Percentiles rank a stretch among this genome's conserved stretches.
Evolutionary conservation across 1,284 basidiomycete species (phyloP).

Genomic region (Porogramme epimiltina): DNA sequence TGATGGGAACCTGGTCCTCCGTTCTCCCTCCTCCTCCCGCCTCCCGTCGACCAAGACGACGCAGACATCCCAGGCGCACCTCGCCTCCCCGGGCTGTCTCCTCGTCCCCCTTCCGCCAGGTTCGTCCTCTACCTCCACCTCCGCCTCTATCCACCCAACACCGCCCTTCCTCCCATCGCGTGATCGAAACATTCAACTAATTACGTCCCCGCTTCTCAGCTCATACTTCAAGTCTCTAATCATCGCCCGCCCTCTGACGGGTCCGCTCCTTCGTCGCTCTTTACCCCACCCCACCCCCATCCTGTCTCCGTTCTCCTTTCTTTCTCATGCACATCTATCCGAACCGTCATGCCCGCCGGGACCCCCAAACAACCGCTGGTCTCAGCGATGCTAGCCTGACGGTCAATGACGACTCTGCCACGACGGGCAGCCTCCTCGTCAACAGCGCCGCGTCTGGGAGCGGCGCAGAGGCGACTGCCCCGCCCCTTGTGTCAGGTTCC

Average conservation of each 20-base stretch:
- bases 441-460: constrained; percentile 13
- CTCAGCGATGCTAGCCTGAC: constrained; percentile 6
- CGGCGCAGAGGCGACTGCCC: constrained; percentile 4
- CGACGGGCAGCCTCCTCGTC: constrained; percentile 14
- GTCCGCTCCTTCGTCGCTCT: constrained; percentile 32
- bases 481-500: constrained; percentile 10
- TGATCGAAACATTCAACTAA: constrained; percentile 1
- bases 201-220: constrained; percentile 12
- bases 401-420: not conserved
- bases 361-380: constrained; percentile 7
- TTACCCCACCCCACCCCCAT: constrained; percentile 22
- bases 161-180: not conserved
- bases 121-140: constrained; percentile 6
- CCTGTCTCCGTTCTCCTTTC: constrained; percentile 17
- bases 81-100: constrained; percentile 15
- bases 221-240: constrained; percentile 18
- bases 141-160: not conserved
- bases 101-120: constrained; percentile 9
- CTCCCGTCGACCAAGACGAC: constrained; percentile 23
- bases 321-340: constrained; percentile 23
- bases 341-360: constrained; percentile 19
- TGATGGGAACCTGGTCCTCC: constrained; percentile 5
- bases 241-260: constrained; percentile 23
- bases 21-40: constrained; percentile 7
- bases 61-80: constrained; percentile 13